A percentile compares a stretch with the other conserved stretches of the same genome.
phyloP scores from a whole-genome alignment of 192 early-diverging fungal species.

The Phycomyces blakesleeanus region DNA sequence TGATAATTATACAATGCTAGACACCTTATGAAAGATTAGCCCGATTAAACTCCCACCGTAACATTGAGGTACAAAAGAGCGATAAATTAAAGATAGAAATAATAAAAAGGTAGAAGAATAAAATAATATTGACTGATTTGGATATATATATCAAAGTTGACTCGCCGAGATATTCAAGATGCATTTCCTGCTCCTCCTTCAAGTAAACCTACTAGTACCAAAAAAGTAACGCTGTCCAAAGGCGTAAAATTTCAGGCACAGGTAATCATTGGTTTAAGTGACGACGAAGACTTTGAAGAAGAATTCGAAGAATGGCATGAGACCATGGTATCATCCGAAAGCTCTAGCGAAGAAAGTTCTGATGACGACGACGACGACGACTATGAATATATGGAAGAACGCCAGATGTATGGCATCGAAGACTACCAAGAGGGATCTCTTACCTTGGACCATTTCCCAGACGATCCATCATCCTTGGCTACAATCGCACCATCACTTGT shows the following conservation, averaged over 20 bases:
- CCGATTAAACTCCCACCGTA: slow-evolving; percentile 69
- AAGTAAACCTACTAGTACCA: slow-evolving; percentile 13
- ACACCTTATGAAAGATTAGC: slow-evolving; percentile 80
- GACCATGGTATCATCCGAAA: slow-evolving; percentile 28
- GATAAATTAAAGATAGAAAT: no score
- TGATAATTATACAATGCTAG: slow-evolving; percentile 16
- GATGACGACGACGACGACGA: slow-evolving; percentile 17
- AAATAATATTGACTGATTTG: no score
- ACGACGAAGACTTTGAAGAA: slow-evolving; percentile 42
- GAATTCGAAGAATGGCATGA: slow-evolving; percentile 48
- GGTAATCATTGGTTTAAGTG: slow-evolving; percentile 29
- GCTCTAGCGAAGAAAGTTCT: slow-evolving; percentile 41
- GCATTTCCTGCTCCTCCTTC: slow-evolving; percentile 26
- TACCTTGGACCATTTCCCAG: not conserved
- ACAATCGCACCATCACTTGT: no score
- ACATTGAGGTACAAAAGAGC: slow-evolving; percentile 50
- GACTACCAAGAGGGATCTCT: slow-evolving; percentile 2
- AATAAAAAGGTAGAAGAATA: no score
- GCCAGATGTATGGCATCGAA: slow-evolving; percentile 9
- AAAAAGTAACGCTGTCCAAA: slow-evolving; percentile 30
- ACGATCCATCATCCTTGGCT: slow-evolving; percentile 3
- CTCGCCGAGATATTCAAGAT: slow-evolving; percentile 26
- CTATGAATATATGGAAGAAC: not conserved
- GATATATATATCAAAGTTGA: no score
- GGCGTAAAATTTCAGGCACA: slow-evolving; percentile 37